Evolutionary conservation across 2,329 filamentous ascomycete species (phyloP), one percentile per base, ranked within the genome.

Genomic region (Paraphaeosphaeria minitans): DNA sequence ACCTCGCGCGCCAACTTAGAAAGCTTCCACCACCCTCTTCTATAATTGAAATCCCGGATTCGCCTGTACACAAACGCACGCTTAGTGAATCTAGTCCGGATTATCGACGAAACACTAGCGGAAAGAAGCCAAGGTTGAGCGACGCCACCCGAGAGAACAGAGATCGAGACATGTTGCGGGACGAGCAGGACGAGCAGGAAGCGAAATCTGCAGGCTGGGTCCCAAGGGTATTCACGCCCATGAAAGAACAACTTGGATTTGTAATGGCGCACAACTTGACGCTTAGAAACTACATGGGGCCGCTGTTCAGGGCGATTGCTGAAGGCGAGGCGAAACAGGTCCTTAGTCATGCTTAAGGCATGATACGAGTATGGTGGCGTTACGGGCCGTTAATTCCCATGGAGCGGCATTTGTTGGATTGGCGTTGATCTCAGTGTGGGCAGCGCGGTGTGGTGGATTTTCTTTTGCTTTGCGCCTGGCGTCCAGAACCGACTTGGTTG

Each of bases 221-320:
- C 59, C 86, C 89, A 72, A 80, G 79, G 57, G 79, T 91, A 29
- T 92, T 92, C 77, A 83, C 87, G 47, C 86, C 87, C 0, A 82
- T 89, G 54, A 81, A 87, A 71, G 82, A 85, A 12, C 84, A 87
- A 37, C 76, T 92, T 21, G 90, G 86, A 69, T 89, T 89, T 74
- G 84, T 91, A 45, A 83, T 91, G 78, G 85, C 87, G 33, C 87
- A 91, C 73, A 92, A 92, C 65, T 64, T 75, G 33, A 76, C 73
- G 31, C 61, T 80, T 48, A 75, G 69, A 55, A 74, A 76, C 52
- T 78, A 79, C 35, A 71, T 79, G 66, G 70, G 67, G 2, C 65
- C 70, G 1, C 53, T 78, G 48, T 64, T 75, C n/a, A 75, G 71
- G 62, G 75, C 74, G 12, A 65, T 77, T 55, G 68, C 71, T 39